phyloP scores from a whole-genome alignment of 2,329 filamentous ascomycete species.

The Exserohilum turcica region DNA sequence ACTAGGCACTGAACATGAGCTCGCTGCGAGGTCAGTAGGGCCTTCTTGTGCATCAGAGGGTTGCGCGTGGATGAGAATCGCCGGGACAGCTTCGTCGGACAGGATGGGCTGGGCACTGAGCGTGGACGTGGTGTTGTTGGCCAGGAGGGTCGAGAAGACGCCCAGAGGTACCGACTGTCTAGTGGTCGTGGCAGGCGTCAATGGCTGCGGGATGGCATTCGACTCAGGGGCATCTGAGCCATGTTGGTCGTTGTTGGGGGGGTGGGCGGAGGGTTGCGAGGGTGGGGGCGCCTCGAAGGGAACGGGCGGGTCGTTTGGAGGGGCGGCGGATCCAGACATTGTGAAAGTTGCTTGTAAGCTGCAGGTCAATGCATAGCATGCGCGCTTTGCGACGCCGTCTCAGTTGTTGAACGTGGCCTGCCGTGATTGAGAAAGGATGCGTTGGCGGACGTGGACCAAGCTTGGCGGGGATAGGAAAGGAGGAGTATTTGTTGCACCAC shows the following conservation, averaged over 20 bases:
- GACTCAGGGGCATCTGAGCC: constrained; percentile 25
- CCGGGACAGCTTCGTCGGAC: constrained; percentile 23
- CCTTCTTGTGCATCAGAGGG: constrained; percentile 34
- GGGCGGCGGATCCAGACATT: constrained; percentile 38
- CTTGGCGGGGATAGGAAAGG: constrained; percentile 32
- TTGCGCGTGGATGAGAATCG: constrained; percentile 40
- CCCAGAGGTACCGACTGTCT: constrained; percentile 42
- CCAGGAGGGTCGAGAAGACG: constrained; percentile 41
- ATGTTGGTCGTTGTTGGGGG: constrained; percentile 24
- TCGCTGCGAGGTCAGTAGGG: constrained; percentile 39
- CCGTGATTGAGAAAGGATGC: constrained; percentile 40
- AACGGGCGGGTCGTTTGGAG: constrained; percentile 33
- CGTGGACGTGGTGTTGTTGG: constrained; percentile 28
- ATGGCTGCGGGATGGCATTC: constrained; percentile 35
- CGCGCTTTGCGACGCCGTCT: constrained; percentile 39
- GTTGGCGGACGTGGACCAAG: constrained; percentile 32
- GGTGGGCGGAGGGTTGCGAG: constrained; percentile 25
- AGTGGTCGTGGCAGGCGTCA: constrained; percentile 45
- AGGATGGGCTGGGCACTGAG: constrained; percentile 18
- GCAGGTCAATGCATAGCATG: constrained; percentile 49
- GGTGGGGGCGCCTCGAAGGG: constrained; percentile 28
- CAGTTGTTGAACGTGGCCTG: constrained; percentile 43
- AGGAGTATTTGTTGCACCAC: constrained; percentile 27
- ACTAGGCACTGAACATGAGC: constrained; percentile 42
- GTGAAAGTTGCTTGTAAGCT: constrained; percentile 41